Conservation (phyloP, 176 grass and related monocot genomes). For the Musa schizocarpa region DNA sequence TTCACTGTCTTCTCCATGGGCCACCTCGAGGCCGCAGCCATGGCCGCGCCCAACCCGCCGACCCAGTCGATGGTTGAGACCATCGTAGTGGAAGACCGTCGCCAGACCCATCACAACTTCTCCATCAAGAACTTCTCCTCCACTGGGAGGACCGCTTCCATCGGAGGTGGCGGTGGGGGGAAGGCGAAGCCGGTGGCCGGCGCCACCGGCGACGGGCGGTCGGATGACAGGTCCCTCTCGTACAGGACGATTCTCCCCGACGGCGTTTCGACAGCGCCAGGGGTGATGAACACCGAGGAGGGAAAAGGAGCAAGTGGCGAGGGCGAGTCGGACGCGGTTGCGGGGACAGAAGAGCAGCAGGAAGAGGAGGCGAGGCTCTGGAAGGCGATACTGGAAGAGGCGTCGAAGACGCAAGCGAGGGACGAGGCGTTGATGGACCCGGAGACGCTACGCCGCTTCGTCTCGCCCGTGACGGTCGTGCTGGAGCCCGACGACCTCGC, state of each 20-base stretch:
- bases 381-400: conserved; percentile 55
- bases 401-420: conserved; percentile 44
- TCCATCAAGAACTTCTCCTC: neutral
- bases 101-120: neutral
- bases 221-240: neutral
- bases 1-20: conserved; percentile 9
- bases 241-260: neutral
- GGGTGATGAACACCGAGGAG: neutral
- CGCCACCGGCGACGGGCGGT: conserved; percentile 1
- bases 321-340: neutral
- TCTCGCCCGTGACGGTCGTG: conserved; percentile 50
- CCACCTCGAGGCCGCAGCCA: neutral
- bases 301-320: neutral
- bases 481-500: conserved; percentile 24
- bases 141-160: neutral
- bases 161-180: conserved; percentile 7
- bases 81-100: neutral
- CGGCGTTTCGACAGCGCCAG: neutral
- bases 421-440: conserved; percentile 52
- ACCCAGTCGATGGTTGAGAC: neutral
- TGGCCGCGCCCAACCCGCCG: conserved; percentile 2
- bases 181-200: neutral
- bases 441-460: conserved; percentile 42
- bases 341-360: neutral
- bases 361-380: conserved; percentile 47